phyloP scores from a whole-genome alignment of 2,329 filamentous ascomycete genomes.

The Diplodia mutila region DNA sequence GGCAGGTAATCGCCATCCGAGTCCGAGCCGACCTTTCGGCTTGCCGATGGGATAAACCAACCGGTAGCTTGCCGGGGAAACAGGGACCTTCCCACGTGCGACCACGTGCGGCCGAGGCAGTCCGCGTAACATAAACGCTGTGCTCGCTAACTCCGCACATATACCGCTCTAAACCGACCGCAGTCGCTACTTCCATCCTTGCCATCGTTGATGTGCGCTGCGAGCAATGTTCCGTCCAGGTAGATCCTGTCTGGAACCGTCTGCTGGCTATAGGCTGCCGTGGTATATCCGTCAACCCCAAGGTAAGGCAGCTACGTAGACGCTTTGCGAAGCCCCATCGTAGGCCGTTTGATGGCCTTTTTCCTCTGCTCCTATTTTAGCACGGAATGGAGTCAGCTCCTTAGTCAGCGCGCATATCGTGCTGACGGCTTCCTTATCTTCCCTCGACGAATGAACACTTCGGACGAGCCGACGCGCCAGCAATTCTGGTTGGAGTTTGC shows the following conservation, averaged over 20 bases:
- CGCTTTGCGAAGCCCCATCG: neutral
- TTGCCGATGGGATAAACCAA: neutral
- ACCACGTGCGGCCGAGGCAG: constrained; percentile 18
- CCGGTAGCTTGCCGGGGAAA: neutral
- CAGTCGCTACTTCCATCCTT: neutral
- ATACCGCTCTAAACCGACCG: constrained; percentile 10
- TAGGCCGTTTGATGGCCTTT: neutral
- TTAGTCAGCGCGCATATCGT: constrained; percentile 3
- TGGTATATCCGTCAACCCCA: neutral
- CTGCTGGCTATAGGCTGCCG: neutral
- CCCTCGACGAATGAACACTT: neutral
- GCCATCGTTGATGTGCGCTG: neutral
- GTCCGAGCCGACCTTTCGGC: constrained; percentile 2
- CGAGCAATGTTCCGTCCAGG: neutral
- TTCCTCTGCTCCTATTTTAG: neutral
- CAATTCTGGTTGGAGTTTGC: neutral
- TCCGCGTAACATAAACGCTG: constrained; percentile 9
- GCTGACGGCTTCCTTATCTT: neutral
- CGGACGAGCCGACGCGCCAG: neutral
- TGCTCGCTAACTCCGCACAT: constrained; percentile 3
- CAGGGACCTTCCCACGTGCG: constrained; percentile 22
- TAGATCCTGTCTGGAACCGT: neutral
- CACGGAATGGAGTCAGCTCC: neutral
- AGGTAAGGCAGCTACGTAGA: neutral
- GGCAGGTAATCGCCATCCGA: neutral